phyloP scores from a whole-genome alignment of 108 stramenopile species.

The Seminavis robusta region DNA sequence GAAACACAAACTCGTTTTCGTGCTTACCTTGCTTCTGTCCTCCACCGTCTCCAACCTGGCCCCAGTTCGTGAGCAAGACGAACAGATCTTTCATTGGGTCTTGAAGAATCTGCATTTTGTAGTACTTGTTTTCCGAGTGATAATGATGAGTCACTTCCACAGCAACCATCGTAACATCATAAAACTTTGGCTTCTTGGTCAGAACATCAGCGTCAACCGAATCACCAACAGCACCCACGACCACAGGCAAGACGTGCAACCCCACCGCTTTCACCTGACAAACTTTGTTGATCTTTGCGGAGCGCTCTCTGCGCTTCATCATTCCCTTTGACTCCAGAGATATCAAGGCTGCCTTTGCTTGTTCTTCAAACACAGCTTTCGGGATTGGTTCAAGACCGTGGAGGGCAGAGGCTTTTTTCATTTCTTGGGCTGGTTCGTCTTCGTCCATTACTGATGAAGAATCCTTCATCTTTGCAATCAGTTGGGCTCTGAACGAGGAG shows the following conservation, averaged over 20 bases:
- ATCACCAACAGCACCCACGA: not conserved
- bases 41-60: not conserved
- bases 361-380: no score
- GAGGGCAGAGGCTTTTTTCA: no score
- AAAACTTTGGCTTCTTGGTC: not conserved
- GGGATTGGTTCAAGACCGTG: no score
- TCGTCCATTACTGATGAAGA: no score
- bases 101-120: conserved; percentile 1
- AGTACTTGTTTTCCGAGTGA: not conserved
- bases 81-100: not conserved
- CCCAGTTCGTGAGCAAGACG: conserved; percentile 2
- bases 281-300: no score
- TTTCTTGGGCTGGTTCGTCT: no score
- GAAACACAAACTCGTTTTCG: no score
- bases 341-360: no score
- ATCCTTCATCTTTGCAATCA: no score
- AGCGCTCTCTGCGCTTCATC: no score
- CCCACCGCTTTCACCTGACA: no score
- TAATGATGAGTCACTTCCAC: not conserved
- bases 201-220: not conserved
- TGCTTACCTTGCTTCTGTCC: conserved; percentile 7
- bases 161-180: not conserved
- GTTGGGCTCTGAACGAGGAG: not conserved
- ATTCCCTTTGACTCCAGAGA: no score
- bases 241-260: not conserved